Evolutionary conservation across 2,329 filamentous ascomycete species (phyloP).

Genomic region (Pseudomassariella vexata): DNA sequence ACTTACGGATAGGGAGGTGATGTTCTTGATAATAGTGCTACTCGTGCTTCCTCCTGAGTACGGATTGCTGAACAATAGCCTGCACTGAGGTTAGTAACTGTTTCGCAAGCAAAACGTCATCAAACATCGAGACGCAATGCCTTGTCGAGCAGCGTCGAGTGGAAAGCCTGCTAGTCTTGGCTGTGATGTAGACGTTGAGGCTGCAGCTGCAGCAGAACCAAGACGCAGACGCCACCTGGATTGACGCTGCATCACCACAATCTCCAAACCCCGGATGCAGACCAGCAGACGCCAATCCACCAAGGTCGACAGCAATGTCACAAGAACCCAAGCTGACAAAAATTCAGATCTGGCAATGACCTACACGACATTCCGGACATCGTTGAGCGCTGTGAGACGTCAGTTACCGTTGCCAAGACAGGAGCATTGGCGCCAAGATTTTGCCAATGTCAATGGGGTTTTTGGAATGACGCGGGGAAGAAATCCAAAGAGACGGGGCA

Average conservation of each 20-base stretch:
- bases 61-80: slow-evolving; percentile 56
- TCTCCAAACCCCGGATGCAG: too few relatives aligned
- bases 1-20: slow-evolving; percentile 51
- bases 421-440: slow-evolving; percentile 25
- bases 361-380: slow-evolving; percentile 28
- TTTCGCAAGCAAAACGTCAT: slow-evolving; percentile 5
- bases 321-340: too few relatives aligned
- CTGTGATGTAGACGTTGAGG: not conserved
- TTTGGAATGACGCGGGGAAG: slow-evolving; percentile 5
- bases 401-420: slow-evolving; percentile 25
- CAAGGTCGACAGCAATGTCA: too few relatives aligned
- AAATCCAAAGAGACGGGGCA: slow-evolving; percentile 1
- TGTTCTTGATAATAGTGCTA: slow-evolving; percentile 50
- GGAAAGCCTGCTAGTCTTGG: too few relatives aligned
- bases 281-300: too few relatives aligned
- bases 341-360: slow-evolving; percentile 11
- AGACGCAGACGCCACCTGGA: too few relatives aligned
- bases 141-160: slow-evolving; percentile 1
- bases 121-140: not conserved
- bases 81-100: slow-evolving; percentile 22
- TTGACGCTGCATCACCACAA: too few relatives aligned
- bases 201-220: too few relatives aligned
- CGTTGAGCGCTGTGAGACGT: slow-evolving; percentile 27
- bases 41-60: slow-evolving; percentile 45
- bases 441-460: slow-evolving; percentile 1